phyloP scores from a whole-genome alignment of 352 stramenopile genomes.

The Phytophthora pseudosyringae region DNA sequence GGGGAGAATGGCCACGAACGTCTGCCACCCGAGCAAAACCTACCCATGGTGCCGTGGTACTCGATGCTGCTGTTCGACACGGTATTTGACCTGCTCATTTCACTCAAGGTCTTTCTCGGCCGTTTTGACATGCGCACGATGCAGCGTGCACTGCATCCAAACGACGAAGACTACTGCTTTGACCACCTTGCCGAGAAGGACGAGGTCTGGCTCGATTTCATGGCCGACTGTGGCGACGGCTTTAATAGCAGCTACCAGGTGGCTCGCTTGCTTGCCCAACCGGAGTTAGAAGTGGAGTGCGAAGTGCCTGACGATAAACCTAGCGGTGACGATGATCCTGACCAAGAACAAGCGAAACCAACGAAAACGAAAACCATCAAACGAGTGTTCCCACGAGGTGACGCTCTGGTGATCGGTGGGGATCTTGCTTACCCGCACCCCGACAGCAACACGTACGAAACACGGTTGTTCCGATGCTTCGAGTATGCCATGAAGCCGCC shows the following conservation, averaged over 20 bases:
- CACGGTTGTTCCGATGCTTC: constrained; percentile 91
- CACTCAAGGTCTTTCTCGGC: constrained; percentile 94
- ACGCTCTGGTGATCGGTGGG: constrained; percentile 91
- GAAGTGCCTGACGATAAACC: constrained; percentile 33
- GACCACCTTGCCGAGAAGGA: constrained; percentile 81
- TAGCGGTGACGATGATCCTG: constrained; percentile 5
- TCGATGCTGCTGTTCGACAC: constrained; percentile 94
- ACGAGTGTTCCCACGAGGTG: constrained; percentile 79
- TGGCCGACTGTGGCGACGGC: constrained; percentile 93
- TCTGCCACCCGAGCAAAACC: constrained; percentile 70
- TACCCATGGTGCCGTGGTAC: constrained; percentile 95
- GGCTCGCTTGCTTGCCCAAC: constrained; percentile 90
- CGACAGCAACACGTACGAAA: constrained; percentile 89
- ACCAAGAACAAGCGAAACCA: constrained; percentile 24
- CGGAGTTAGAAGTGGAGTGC: constrained; percentile 81
- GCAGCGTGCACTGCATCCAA: constrained; percentile 84
- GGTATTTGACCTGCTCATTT: constrained; percentile 92
- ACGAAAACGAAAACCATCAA: constrained; percentile 51
- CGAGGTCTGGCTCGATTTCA: constrained; percentile 95
- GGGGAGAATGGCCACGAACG: constrained; percentile 62
- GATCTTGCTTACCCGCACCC: constrained; percentile 94
- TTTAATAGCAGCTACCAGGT: constrained; percentile 96
- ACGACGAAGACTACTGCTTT: constrained; percentile 81
- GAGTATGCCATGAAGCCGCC: constrained; percentile 95
- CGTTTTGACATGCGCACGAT: constrained; percentile 91